Evolutionary conservation across 2,329 filamentous ascomycete species (phyloP), one percentile per base, ranked within the genome.

Genomic region (Aspergillus sergii): DNA sequence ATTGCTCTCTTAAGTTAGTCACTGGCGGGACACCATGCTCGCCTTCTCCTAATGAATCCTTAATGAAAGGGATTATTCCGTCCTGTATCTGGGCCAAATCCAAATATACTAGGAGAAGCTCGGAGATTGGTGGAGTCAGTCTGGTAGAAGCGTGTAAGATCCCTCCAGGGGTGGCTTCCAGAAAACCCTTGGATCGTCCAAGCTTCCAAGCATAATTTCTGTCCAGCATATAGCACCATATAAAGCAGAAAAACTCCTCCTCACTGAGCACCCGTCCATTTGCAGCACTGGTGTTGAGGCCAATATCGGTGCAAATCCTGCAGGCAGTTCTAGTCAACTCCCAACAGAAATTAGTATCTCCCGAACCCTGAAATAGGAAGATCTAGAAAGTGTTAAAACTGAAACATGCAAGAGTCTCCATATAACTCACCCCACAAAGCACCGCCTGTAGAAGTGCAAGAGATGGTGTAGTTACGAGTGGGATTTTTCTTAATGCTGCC

Each of bases 171-270:
- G 36, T 30, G 36, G 21, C 45, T 2, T 63, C 59, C 34, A 66
- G 56, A n/a, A 63, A 60, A 23, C 62, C 57, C 21, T 46, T 56
- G 14, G 59, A 53, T 11, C 53, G 45, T 14, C 65, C 66, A 16
- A 66, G 58, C 50, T 71, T 71, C 57, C 64, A 69, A 6, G 68
- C 68, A 51, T 71, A 66, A 48, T 70, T 71, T 39, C 63, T 60
- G 45, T 71, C 69, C 51, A 71, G 39, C 32, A 61, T 68, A 41
- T 71, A 71, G 56, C 68, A 71, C 68, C 69, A 71, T 16, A 71
- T 59, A 23, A 69, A 55, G 55, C 69, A 71, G 58, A 66, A 70
- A 30, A 63, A 55, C 36, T 69, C 68, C 43, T 71, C 69, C 45
- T 68, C 66, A 21, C 26, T 57, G 21, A 30, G 28, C 6, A 2